Evolutionary conservation across 495 filamentous ascomycete genomes (phyloP).

Genomic region (Neurospora discreta): DNA sequence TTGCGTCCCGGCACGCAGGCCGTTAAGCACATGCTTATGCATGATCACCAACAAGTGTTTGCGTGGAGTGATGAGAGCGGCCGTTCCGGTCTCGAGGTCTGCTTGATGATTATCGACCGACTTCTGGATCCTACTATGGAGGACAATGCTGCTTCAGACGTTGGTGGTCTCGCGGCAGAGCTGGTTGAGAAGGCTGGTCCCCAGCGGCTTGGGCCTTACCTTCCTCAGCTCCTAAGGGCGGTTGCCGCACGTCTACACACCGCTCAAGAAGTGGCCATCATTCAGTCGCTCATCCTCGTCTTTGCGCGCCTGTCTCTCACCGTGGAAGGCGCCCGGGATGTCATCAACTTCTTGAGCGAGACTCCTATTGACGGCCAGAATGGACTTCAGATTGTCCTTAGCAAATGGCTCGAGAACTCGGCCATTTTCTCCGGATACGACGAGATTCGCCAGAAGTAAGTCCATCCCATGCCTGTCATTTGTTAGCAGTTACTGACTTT

Average conservation of each 20-base stretch:
- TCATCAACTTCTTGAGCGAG: slow-evolving; percentile 80
- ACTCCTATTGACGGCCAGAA: slow-evolving; percentile 64
- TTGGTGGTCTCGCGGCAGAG: slow-evolving; percentile 87
- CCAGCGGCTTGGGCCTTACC: slow-evolving; percentile 78
- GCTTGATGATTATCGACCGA: slow-evolving; percentile 87
- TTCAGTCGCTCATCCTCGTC: slow-evolving; percentile 82
- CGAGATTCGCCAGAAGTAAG: slow-evolving; percentile 88
- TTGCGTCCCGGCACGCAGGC: slow-evolving; percentile 78
- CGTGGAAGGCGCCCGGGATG: slow-evolving; percentile 59
- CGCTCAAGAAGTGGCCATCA: slow-evolving; percentile 73
- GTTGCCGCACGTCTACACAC: slow-evolving; percentile 78
- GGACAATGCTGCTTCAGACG: slow-evolving; percentile 88
- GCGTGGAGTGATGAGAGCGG: slow-evolving; percentile 64
- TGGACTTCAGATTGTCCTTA: slow-evolving; percentile 76
- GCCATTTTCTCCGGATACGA: slow-evolving; percentile 94
- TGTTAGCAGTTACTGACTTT: slow-evolving; percentile 22
- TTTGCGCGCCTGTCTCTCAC: slow-evolving; percentile 82
- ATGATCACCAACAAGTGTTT: slow-evolving; percentile 81
- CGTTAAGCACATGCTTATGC: slow-evolving; percentile 74
- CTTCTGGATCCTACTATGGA: slow-evolving; percentile 70
- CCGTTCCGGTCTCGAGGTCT: slow-evolving; percentile 78
- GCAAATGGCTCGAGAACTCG: slow-evolving; percentile 95
- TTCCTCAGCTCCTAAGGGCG: slow-evolving; percentile 79
- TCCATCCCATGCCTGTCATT: neutral
- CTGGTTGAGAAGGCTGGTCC: slow-evolving; percentile 88